A percentile compares a stretch with the other conserved stretches of the same genome.
These are phyloP conservation scores for Ramaria sp. DNA, from an alignment of 768 basidiomycete species.

Conservation along the genomic window DNA sequence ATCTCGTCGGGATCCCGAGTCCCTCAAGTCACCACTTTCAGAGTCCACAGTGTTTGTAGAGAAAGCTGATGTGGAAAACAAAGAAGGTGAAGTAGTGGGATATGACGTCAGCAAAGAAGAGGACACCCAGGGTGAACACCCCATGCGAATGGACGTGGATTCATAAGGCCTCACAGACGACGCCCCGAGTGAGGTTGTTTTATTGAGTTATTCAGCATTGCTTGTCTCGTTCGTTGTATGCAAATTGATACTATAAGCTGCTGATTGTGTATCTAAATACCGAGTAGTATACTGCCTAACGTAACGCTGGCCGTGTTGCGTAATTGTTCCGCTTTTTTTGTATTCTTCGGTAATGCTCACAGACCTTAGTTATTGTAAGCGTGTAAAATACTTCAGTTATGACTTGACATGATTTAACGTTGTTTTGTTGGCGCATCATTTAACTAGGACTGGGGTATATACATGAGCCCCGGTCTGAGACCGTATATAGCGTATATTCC, in stretches of 20 bases:
- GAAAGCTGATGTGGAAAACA: neutral
- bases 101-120: neutral
- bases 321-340: too few species aligned
- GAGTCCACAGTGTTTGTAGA: slow-evolving; percentile 6
- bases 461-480: too few species aligned
- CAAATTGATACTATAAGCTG: neutral
- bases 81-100: neutral
- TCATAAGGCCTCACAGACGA: neutral
- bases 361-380: too few species aligned
- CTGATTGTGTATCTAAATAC: neutral
- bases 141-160: neutral
- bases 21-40: slow-evolving; percentile 1
- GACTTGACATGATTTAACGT: too few species aligned
- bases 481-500: too few species aligned
- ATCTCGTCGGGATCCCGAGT: neutral
- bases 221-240: neutral
- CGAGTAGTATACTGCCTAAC: too few species aligned
- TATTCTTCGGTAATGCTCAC: too few species aligned
- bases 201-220: neutral
- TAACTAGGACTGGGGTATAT: too few species aligned
- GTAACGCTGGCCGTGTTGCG: too few species aligned
- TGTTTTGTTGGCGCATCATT: too few species aligned
- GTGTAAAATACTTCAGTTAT: too few species aligned
- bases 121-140: neutral
- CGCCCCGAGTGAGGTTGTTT: neutral